A percentile compares a stretch with the other conserved stretches of the same genome.
These are phyloP conservation scores for Arabis hirsuta DNA, from an alignment of 345 rosid genomes.

Conservation along the genomic window DNA sequence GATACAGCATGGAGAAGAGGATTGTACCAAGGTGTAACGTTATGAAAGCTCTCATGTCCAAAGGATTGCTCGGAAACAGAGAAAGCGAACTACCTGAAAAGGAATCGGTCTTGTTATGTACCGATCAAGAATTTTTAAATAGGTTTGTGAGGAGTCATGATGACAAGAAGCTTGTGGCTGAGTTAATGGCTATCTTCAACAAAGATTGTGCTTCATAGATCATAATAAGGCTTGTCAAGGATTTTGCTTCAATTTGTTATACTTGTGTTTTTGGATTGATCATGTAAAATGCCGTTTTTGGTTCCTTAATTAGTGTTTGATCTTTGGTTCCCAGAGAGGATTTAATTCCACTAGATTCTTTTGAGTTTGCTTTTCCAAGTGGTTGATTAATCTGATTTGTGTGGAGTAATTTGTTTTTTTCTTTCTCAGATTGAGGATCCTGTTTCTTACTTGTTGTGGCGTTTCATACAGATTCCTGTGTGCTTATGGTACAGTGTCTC, in stretches of 20 bases:
- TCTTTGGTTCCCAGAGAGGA: background rate
- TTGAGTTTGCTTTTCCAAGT: too few relatives aligned
- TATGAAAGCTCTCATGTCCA: conserved; percentile 29
- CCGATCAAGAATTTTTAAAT: conserved; percentile 2
- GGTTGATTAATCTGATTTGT: too few relatives aligned
- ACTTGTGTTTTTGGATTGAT: background rate
- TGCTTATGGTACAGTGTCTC: too few relatives aligned
- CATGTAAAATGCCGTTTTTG: too few relatives aligned
- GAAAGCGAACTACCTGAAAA: background rate
- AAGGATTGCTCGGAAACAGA: conserved; percentile 26
- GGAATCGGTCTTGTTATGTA: background rate
- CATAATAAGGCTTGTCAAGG: background rate
- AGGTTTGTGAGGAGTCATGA: conserved; percentile 16
- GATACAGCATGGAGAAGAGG: conserved; percentile 42
- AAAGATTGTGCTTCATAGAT: background rate
- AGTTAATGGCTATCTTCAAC: conserved; percentile 17
- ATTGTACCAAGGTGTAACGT: conserved; percentile 46
- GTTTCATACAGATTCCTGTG: too few relatives aligned
- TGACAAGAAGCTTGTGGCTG: conserved; percentile 15
- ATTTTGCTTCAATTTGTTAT: background rate
- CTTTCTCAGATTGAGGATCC: too few relatives aligned
- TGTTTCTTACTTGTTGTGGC: too few relatives aligned
- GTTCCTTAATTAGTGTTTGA: background rate
- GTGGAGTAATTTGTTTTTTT: too few relatives aligned
- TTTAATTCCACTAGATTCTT: too few relatives aligned